Conservation (phyloP, 129 eudicot species). For the Arctium minus region DNA sequence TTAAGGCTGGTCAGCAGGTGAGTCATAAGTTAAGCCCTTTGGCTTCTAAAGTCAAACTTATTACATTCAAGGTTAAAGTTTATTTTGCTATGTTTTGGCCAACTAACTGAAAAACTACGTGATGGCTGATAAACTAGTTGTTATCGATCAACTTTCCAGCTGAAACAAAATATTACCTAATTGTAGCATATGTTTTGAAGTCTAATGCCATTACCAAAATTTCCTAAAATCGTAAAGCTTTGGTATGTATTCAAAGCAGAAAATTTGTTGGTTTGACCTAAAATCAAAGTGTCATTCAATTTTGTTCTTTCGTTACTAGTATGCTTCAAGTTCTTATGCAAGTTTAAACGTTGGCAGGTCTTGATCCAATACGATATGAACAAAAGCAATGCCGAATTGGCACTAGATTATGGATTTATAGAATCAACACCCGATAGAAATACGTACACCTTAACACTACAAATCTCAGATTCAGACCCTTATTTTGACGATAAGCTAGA, state of each 20-base stretch:
- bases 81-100: background rate
- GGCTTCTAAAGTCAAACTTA: conserved; percentile 14
- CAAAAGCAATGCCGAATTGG: conserved; percentile 95
- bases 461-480: conserved; percentile 77
- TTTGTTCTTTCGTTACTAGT: background rate
- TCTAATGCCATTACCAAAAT: background rate
- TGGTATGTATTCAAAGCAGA: background rate
- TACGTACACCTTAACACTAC: conserved; percentile 77
- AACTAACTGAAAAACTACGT: background rate
- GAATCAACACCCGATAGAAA: conserved; percentile 65
- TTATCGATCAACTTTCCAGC: no score
- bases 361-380: conserved; percentile 82
- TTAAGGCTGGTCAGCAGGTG: conserved; percentile 98
- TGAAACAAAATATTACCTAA: background rate
- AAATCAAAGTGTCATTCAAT: background rate
- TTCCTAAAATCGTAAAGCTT: background rate
- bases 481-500: conserved; percentile 84
- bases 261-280: background rate
- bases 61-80: background rate
- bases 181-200: background rate
- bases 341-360: conserved; percentile 46
- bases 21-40: conserved; percentile 10
- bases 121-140: background rate
- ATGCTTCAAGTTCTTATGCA: background rate
- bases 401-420: conserved; percentile 88